Base-by-base conservation (phyloP, 2,329 filamentous ascomycete species). In the Tolypocladium cylindrosporum region DNA sequence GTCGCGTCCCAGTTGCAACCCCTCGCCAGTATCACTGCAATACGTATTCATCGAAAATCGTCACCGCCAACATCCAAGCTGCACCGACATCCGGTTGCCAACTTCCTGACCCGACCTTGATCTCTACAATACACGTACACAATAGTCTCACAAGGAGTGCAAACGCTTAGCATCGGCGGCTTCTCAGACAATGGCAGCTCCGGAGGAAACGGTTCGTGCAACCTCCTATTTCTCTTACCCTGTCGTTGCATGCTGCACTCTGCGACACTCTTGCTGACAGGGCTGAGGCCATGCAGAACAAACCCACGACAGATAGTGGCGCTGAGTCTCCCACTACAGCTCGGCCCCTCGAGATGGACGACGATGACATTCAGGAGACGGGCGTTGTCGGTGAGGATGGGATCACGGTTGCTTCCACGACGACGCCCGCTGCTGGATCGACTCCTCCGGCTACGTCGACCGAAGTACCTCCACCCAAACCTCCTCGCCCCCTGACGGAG, bases 401-500 rank as follows among this genome's bases (percentile, higher is more conserved):
- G 67, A 63, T 58, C 54, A 62, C 59, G 57, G 60, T 66, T 53
- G 61, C 68, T 43, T 60, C 69, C 41, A 61, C 65, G 51, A 66
- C 66, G 14, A 57, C 65, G n/a, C 59, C 67, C 40, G 55, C 68
- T 21, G 65, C 75, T 34, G 67, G 74, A 48, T 68, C 75, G 34
- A 37, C 45, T 34, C 52, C 50, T 13, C 40, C 55, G n/a, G 19
- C 45, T 13, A 24, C 57, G 5, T 40, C 52, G 19, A 54, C 41
- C 39, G 72, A 77, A 54, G 67, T 66, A 24, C 74, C 87, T 31
- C 91, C 91, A 14, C 81, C 88, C 45, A 95, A 97, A 76, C 92
- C 92, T 39, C 91, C 91, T 40, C 85, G 92, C 59, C 93, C 93
- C 53, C 68, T 90, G 67, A 90, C 84, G 62, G 88, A 94, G 62